Evolutionary conservation across 2,329 filamentous ascomycete genomes (phyloP).

Genomic region (Cladosporium sp.): DNA sequence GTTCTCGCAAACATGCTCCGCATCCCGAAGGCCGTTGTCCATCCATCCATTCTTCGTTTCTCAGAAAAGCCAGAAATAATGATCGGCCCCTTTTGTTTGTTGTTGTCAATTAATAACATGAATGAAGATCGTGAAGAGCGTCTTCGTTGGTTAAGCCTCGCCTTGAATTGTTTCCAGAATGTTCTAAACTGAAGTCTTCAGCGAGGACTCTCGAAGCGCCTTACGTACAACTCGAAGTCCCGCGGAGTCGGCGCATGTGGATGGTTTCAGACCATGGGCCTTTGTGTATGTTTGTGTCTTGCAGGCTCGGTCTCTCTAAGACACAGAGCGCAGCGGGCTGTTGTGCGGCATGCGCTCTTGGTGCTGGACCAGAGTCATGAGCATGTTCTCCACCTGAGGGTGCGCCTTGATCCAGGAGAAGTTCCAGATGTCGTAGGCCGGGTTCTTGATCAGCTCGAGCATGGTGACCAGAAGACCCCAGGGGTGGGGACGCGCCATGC

Average conservation of each 20-base stretch:
- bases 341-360: conserved; percentile 25
- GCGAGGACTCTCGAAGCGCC: neutral
- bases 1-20: neutral
- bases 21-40: neutral
- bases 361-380: conserved; percentile 32
- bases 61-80: neutral
- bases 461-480: conserved; percentile 92
- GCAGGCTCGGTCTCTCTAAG: conserved; percentile 4
- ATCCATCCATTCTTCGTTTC: neutral
- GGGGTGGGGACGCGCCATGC: conserved; percentile 88
- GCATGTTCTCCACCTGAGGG: conserved; percentile 67
- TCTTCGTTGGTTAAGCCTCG: neutral
- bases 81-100: neutral
- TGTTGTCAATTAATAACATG: conserved; percentile 15
- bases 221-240: neutral
- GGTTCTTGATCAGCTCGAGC: conserved; percentile 87
- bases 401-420: conserved; percentile 87
- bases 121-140: conserved; percentile 9
- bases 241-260: neutral
- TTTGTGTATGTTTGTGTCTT: neutral
- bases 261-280: neutral
- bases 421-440: conserved; percentile 88
- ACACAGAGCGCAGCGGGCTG: conserved; percentile 13
- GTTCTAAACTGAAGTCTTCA: neutral
- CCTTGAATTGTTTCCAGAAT: neutral